Conservation (phyloP, 2,329 filamentous ascomycete species). For the Phaeomoniella chlamydospora region DNA sequence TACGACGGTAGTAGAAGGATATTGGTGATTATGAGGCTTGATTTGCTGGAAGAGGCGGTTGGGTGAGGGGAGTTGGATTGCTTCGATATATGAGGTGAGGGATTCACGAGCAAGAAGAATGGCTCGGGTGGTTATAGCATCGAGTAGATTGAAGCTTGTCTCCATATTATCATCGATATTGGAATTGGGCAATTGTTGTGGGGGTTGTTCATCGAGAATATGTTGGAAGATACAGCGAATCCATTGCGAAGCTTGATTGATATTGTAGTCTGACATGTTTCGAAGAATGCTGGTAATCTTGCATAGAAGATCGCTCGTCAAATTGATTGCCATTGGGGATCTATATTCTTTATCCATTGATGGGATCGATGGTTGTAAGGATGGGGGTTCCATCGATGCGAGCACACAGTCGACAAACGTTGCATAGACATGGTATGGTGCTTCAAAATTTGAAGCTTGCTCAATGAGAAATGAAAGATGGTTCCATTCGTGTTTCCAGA, state of each 20-base stretch:
- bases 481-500: constrained; percentile 32
- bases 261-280: constrained; percentile 40
- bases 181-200: constrained; percentile 40
- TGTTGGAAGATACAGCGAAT: constrained; percentile 63
- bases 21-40: neutral
- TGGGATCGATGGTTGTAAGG: too few relatives aligned
- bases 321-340: neutral
- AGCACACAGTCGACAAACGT: constrained; percentile 54
- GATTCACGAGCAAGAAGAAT: constrained; percentile 11
- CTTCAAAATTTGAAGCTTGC: constrained; percentile 11
- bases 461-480: constrained; percentile 47
- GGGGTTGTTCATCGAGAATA: constrained; percentile 41
- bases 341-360: neutral
- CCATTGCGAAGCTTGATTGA: constrained; percentile 55
- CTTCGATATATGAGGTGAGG: neutral
- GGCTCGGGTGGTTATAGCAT: constrained; percentile 19
- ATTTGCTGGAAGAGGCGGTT: neutral
- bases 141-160: constrained; percentile 12
- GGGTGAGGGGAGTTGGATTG: neutral
- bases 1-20: neutral
- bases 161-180: constrained; percentile 4
- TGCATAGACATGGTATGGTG: constrained; percentile 36
- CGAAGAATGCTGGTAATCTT: constrained; percentile 58
- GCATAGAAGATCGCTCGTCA: constrained; percentile 15
- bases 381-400: constrained; percentile 31